Conservation (phyloP, 2,329 filamentous ascomycete genomes). For the Xylariales sp. region DNA sequence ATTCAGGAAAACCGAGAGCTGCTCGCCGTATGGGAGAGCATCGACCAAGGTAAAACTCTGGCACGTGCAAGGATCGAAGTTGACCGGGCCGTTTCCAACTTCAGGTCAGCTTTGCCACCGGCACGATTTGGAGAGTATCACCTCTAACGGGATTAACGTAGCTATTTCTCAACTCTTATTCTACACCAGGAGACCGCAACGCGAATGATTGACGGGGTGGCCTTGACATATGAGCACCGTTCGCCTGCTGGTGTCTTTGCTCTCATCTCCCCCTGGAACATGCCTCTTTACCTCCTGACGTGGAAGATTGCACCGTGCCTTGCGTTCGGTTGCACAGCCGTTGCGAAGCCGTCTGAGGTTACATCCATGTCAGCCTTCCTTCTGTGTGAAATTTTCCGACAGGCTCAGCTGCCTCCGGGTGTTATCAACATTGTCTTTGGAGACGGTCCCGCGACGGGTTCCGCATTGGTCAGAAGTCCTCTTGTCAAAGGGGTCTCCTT, state of each 20-base stretch:
- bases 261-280: constrained; percentile 31
- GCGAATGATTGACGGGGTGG: constrained; percentile 26
- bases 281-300: constrained; percentile 30
- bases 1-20: constrained; percentile 25
- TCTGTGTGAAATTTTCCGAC: constrained; percentile 19
- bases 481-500: constrained; percentile 27
- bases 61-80: constrained; percentile 27
- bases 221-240: constrained; percentile 29
- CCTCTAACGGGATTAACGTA: no score
- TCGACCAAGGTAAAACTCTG: constrained; percentile 31
- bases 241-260: constrained; percentile 29
- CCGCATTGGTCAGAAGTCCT: constrained; percentile 22
- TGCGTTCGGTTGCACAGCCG: constrained; percentile 30
- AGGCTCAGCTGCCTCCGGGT: constrained; percentile 22
- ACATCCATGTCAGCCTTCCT: constrained; percentile 29
- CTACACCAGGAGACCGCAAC: constrained; percentile 26
- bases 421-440: constrained; percentile 30
- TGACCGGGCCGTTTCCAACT: constrained; percentile 29
- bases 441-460: constrained; percentile 26
- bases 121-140: no score
- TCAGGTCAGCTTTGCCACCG: constrained; percentile 24
- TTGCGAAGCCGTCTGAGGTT: constrained; percentile 30
- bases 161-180: constrained; percentile 31
- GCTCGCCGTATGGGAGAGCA: constrained; percentile 31
- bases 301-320: constrained; percentile 32